Conservation (phyloP, 2,329 filamentous ascomycete genomes). For the Daldinia eschscholtzii region DNA sequence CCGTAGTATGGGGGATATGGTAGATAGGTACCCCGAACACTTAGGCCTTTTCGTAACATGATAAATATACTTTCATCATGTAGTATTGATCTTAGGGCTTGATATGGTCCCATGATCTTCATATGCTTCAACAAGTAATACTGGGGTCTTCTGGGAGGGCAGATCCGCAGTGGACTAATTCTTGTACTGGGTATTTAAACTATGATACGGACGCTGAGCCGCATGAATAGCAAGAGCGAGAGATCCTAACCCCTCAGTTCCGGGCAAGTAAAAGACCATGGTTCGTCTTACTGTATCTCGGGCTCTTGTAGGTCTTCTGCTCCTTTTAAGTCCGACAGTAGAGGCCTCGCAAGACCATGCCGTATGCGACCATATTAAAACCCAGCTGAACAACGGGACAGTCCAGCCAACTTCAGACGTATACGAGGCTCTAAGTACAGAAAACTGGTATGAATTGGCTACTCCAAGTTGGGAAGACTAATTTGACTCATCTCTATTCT, state of each 20-base stretch:
- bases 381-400: conserved; percentile 28
- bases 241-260: conserved; percentile 23
- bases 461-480: not conserved
- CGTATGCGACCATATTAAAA: conserved; percentile 29
- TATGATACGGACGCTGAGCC: conserved; percentile 28
- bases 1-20: not conserved
- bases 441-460: conserved; percentile 32
- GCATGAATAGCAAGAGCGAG: conserved; percentile 21
- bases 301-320: conserved; percentile 17
- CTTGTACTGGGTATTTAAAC: conserved; percentile 33
- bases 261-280: conserved; percentile 24
- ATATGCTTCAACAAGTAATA: conserved; percentile 24
- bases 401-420: conserved; percentile 27
- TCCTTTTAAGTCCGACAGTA: conserved; percentile 22
- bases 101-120: conserved; percentile 5
- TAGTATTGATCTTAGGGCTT: conserved; percentile 29
- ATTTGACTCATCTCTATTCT: conserved; percentile 9
- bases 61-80: not conserved
- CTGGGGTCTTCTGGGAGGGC: conserved; percentile 17
- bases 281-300: conserved; percentile 20
- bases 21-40: not conserved
- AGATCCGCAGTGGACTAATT: conserved; percentile 1
- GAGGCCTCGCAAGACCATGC: conserved; percentile 25
- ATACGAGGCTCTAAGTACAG: conserved; percentile 37
- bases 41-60: not conserved